A percentile compares a stretch with the other conserved stretches of the same genome.
phyloP scores from a whole-genome alignment of 2,329 filamentous ascomycete genomes.

The Phialophora verrucosa region DNA sequence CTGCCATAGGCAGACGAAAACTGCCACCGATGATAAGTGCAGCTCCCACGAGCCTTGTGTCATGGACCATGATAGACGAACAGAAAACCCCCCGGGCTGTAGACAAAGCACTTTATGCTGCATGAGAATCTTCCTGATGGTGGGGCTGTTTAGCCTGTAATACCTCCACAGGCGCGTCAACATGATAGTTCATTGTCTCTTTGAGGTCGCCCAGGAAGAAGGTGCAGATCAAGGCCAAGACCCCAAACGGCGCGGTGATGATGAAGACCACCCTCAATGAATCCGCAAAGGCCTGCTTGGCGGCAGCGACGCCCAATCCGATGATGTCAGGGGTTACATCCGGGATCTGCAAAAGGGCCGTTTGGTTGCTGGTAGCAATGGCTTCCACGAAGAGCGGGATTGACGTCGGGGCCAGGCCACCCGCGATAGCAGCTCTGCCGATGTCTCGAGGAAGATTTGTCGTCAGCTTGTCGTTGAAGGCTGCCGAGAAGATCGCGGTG shows the following conservation, averaged over 20 bases:
- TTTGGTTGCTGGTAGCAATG: slow-evolving; percentile 27
- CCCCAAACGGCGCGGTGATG: slow-evolving; percentile 23
- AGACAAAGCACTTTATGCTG: too few relatives aligned
- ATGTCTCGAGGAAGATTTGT: neutral
- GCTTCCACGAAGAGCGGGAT: slow-evolving; percentile 19
- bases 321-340: slow-evolving; percentile 14
- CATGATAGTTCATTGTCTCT: slow-evolving; percentile 28
- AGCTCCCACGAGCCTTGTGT: too few relatives aligned
- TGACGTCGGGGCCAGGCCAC: slow-evolving; percentile 18
- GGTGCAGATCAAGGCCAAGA: slow-evolving; percentile 7
- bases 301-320: slow-evolving; percentile 3
- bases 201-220: slow-evolving; percentile 19
- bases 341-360: slow-evolving; percentile 5
- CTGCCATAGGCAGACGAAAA: neutral
- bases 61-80: too few relatives aligned
- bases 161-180: slow-evolving; percentile 25
- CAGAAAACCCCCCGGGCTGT: too few relatives aligned
- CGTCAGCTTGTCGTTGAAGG: slow-evolving; percentile 11
- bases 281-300: slow-evolving; percentile 29
- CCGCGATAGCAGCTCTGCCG: neutral
- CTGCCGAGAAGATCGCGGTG: slow-evolving; percentile 28
- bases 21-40: too few relatives aligned
- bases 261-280: slow-evolving; percentile 26
- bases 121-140: too few relatives aligned
- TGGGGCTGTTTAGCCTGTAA: slow-evolving; percentile 16